Conservation (phyloP, 2,329 filamentous ascomycete genomes). For the Ploettnerulaceae sp. region DNA sequence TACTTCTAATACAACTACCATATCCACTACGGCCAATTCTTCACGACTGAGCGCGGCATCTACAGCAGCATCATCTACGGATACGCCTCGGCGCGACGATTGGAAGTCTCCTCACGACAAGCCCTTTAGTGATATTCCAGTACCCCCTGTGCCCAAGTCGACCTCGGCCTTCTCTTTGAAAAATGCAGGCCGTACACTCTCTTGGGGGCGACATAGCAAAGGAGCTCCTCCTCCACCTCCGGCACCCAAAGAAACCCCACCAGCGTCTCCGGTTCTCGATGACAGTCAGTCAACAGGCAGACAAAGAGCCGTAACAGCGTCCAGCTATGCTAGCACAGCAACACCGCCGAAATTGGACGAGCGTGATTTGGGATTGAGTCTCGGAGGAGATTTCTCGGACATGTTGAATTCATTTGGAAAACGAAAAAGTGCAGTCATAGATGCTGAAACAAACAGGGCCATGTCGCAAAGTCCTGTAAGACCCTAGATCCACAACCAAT, state of each 20-base stretch:
- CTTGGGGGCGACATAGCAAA: constrained; percentile 32
- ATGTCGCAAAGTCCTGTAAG: constrained; percentile 30
- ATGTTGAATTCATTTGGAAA: constrained; percentile 34
- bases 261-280: constrained; percentile 22
- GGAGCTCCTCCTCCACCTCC: constrained; percentile 18
- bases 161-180: constrained; percentile 31
- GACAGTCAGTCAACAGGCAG: constrained; percentile 23
- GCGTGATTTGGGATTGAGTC: constrained; percentile 29
- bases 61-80: constrained; percentile 34
- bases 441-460: constrained; percentile 24
- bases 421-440: constrained; percentile 28
- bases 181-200: constrained; percentile 32
- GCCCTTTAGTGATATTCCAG: constrained; percentile 29
- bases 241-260: constrained; percentile 18
- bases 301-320: constrained; percentile 30
- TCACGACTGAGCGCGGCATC: constrained; percentile 34
- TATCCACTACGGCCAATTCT: constrained; percentile 34
- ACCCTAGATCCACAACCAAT: neutral
- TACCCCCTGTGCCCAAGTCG: constrained; percentile 31
- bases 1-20: constrained; percentile 34
- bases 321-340: constrained; percentile 35
- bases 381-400: constrained; percentile 34
- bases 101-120: constrained; percentile 31
- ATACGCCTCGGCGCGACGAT: constrained; percentile 28
- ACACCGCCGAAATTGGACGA: constrained; percentile 32